Evolutionary conservation across 139 green algal genomes (phyloP).

Genomic region (Bryopsis sp.): DNA sequence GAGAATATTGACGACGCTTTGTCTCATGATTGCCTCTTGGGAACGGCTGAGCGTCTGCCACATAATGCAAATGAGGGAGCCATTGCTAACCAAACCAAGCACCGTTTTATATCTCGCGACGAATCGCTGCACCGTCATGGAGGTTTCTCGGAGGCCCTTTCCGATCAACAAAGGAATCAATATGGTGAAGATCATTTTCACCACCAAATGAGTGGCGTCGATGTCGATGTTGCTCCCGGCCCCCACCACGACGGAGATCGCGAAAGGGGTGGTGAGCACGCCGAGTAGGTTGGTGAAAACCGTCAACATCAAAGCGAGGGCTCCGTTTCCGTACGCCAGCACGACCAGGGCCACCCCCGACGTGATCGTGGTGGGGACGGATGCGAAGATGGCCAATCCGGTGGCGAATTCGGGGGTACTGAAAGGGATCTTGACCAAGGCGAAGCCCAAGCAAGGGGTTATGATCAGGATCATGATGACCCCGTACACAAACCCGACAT

Average conservation of each 20-base stretch:
- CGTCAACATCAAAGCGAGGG: constrained; percentile 71
- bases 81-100: constrained; percentile 31
- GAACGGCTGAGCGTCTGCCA: constrained; percentile 43
- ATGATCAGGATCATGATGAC: constrained; percentile 54
- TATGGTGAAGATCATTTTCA: constrained; percentile 72
- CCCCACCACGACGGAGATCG: constrained; percentile 45
- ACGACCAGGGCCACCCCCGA: constrained; percentile 55
- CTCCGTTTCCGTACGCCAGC: constrained; percentile 55
- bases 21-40: not conserved
- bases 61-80: constrained; percentile 46
- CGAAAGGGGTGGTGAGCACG: constrained; percentile 58
- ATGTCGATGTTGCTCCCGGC: constrained; percentile 35
- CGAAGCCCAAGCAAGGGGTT: constrained; percentile 55
- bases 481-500: constrained; percentile 39
- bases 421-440: constrained; percentile 37
- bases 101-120: constrained; percentile 26
- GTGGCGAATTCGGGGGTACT: constrained; percentile 51
- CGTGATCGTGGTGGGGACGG: constrained; percentile 72
- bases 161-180: constrained; percentile 53
- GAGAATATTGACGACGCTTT: constrained; percentile 7
- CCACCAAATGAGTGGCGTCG: constrained; percentile 48
- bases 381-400: constrained; percentile 72
- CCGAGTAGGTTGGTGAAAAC: constrained; percentile 67
- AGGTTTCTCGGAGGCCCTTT: constrained; percentile 44
- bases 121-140: constrained; percentile 17